Conservation (phyloP, 805 yeast genomes). For the Cephaloascus albidus region DNA sequence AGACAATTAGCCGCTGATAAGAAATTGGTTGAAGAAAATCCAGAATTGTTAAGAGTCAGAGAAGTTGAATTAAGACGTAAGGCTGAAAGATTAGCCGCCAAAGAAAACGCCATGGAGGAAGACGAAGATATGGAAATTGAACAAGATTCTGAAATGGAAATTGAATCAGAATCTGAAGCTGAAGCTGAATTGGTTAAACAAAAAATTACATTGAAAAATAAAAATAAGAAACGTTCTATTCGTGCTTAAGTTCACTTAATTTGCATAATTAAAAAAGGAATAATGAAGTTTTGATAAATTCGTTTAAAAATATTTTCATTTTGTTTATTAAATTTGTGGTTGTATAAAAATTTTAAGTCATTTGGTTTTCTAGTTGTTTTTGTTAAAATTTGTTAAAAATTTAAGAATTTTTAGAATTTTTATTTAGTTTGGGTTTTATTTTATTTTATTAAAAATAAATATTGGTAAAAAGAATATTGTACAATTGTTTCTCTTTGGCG, state of each 20-base stretch:
- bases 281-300: too few species aligned
- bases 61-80: conserved; percentile 81
- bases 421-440: background rate
- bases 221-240: conserved; percentile 22
- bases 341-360: too few species aligned
- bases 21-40: conserved; percentile 81
- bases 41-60: conserved; percentile 84
- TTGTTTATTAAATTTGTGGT: too few species aligned
- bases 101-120: conserved; percentile 35
- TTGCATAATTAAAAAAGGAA: background rate
- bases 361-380: conserved; percentile 10
- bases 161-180: conserved; percentile 30
- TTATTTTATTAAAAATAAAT: background rate
- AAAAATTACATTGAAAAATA: conserved; percentile 58
- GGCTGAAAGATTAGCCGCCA: conserved; percentile 63
- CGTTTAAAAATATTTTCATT: too few species aligned
- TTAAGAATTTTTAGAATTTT: conserved; percentile 11
- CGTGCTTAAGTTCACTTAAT: background rate
- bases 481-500: conserved; percentile 13
- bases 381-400: conserved; percentile 6
- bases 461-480: background rate
- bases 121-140: conserved; percentile 29
- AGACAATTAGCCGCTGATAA: conserved; percentile 76
- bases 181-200: conserved; percentile 43
- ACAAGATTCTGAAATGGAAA: conserved; percentile 37